Conservation (phyloP, 2,329 filamentous ascomycete species). For the Penicillium sp. region DNA sequence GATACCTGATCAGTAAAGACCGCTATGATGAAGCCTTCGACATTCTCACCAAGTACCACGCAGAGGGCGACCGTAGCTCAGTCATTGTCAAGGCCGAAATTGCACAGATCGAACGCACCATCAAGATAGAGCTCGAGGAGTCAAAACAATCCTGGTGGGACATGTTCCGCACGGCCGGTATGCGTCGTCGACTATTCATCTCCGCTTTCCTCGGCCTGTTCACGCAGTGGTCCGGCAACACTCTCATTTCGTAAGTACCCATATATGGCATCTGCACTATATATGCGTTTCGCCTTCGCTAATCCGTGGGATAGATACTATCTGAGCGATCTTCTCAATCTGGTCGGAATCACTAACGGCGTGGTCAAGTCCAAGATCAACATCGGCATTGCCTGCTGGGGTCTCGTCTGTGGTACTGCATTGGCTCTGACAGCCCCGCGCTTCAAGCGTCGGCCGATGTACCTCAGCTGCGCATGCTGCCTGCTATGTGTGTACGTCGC, state of each 20-base stretch:
- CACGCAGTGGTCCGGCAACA: constrained; percentile 53
- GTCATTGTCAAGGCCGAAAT: constrained; percentile 65
- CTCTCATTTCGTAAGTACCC: constrained; percentile 30
- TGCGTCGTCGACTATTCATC: constrained; percentile 42
- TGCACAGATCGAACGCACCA: constrained; percentile 64
- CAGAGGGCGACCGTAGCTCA: constrained; percentile 59
- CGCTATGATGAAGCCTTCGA: constrained; percentile 37
- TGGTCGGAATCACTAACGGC: constrained; percentile 48
- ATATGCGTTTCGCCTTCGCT: not conserved
- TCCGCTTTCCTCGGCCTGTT: constrained; percentile 40
- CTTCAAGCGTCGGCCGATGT: constrained; percentile 54
- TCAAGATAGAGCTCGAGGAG: constrained; percentile 60
- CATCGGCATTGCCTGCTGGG: constrained; percentile 49
- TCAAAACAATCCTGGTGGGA: constrained; percentile 37
- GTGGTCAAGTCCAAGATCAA: constrained; percentile 40
- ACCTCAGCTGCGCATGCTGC: constrained; percentile 56
- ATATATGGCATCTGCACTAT: not conserved
- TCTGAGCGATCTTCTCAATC: constrained; percentile 39
- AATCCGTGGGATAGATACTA: constrained; percentile 36
- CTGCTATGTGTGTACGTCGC: constrained; percentile 62
- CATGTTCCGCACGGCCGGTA: constrained; percentile 39
- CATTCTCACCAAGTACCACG: constrained; percentile 53
- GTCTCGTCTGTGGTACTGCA: constrained; percentile 45
- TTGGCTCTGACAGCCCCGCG: constrained; percentile 50
- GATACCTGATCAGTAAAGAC: constrained; percentile 23